Percentiles rank a stretch among this genome's conserved stretches.
These are phyloP conservation scores for Biancaea sappan DNA, from an alignment of 306 rosid species.

Conservation along the genomic window DNA sequence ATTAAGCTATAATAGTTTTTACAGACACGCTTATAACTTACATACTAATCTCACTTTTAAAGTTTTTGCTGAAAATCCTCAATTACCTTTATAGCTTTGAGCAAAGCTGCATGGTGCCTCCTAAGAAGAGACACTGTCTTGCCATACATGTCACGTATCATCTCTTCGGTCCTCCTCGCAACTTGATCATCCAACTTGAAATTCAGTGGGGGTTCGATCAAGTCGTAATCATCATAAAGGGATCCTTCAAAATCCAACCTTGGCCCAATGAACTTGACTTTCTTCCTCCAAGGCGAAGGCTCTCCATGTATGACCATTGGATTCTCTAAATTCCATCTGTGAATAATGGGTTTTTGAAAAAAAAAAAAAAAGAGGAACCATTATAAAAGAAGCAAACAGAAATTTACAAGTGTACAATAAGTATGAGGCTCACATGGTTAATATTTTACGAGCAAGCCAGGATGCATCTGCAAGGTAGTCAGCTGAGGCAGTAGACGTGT, in stretches of 20 bases:
- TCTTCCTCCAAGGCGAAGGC: constrained; percentile 91
- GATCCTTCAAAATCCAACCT: constrained; percentile 96
- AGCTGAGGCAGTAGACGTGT: constrained; percentile 87
- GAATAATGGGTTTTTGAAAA: too few species aligned
- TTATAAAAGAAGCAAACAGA: constrained; percentile 23
- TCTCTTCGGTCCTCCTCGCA: constrained; percentile 75
- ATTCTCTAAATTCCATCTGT: constrained; percentile 95
- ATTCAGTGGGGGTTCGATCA: constrained; percentile 79
- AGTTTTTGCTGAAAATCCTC: background rate
- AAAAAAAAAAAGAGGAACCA: constrained; percentile 20
- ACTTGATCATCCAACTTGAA: constrained; percentile 83
- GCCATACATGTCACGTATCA: constrained; percentile 62
- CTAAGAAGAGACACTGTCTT: constrained; percentile 73
- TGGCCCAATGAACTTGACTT: constrained; percentile 78
- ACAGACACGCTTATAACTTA: background rate
- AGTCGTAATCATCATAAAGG: constrained; percentile 72
- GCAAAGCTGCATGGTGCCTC: constrained; percentile 85
- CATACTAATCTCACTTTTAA: background rate
- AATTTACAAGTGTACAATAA: background rate
- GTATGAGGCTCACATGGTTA: constrained; percentile 69
- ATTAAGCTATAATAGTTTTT: background rate
- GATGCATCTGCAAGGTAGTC: constrained; percentile 95
- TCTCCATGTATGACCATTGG: constrained; percentile 96
- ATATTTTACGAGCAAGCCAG: constrained; percentile 98
- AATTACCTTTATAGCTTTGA: constrained; percentile 80